Evolutionary conservation across 108 stramenopile genomes (phyloP), one percentile per base, ranked within the genome.

Genomic region (Fistulifera pelliculosa): DNA sequence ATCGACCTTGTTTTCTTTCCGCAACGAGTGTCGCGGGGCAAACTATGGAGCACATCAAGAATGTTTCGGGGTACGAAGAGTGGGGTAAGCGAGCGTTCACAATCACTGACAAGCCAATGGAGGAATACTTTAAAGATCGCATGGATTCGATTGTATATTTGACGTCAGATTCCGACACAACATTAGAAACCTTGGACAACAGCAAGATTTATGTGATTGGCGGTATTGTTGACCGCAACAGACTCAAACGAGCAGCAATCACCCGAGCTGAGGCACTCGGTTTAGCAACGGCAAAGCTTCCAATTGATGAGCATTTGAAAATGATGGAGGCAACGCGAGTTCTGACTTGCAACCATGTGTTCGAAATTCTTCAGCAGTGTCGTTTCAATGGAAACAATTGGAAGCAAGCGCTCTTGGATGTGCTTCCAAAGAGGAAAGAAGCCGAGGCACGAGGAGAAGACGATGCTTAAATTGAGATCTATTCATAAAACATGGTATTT

Each of bases 191-290:
- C 1, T 51, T 86, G 41, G 77, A 81, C 55, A 74, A 82, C 44
- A 64, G 58, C 14, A 75, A 85, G 54, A 76, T 75, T 17, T 90
- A 86, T 49, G 68, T 86, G 17, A 90, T 90, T 55, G 88, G 88
- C 0, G 88, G 88, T n/a, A 90, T 90, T 48, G 88, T 90, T 2
- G 88, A 90, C 70, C 68, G 88, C 21, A 90, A 86, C 57, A 68
- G 88, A 22, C 74, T 83, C 31, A 83, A 80, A 54, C 64, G 73
- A 26, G 76, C 66, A 0, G 63, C 88, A 13, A 64, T 83, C 31
- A 45, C 73, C 39, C 65, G 84, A 38, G 88, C 88, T 4, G 68
- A 83, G 49, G 52, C 55, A 19, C 60, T 83, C 25, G 80, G 77
- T 44, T 71, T 90, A 27, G 42, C 57, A 16, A 90, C 88, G 6